Conservation (phyloP, 768 basidiomycete species). For the Boletus coccyginus region DNA sequence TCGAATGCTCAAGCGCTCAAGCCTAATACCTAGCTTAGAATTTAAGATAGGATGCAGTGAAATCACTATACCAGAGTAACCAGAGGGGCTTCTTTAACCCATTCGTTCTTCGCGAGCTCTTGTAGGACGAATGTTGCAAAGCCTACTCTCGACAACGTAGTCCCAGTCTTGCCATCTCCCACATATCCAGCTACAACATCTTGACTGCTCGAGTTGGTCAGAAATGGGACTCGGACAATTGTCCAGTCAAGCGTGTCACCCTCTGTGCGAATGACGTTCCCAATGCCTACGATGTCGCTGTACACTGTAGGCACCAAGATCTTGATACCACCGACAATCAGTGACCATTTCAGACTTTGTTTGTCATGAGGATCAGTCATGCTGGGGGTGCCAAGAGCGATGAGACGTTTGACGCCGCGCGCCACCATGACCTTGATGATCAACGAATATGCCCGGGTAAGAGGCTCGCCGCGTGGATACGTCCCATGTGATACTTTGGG, state of each 20-base stretch:
- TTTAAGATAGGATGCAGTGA: background rate
- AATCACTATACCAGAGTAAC: conserved; percentile 14
- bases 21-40: background rate
- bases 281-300: conserved; percentile 64
- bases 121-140: conserved; percentile 60
- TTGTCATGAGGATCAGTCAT: conserved; percentile 61
- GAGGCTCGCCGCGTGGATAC: conserved; percentile 49
- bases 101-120: conserved; percentile 56
- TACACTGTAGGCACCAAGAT: conserved; percentile 56
- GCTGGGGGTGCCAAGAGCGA: conserved; percentile 66
- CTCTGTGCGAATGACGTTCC: conserved; percentile 48
- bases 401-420: conserved; percentile 52
- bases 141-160: conserved; percentile 50
- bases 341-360: conserved; percentile 38
- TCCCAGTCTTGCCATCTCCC: conserved; percentile 57
- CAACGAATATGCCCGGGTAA: conserved; percentile 56
- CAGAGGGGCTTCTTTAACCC: conserved; percentile 47
- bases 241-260: conserved; percentile 63
- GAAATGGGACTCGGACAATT: conserved; percentile 62
- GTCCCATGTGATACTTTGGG: conserved; percentile 41
- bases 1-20: background rate
- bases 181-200: conserved; percentile 60
- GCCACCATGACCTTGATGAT: conserved; percentile 57
- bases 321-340: conserved; percentile 37
- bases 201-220: conserved; percentile 48